A percentile compares a stretch with the other conserved stretches of the same genome.
Conservation (phyloP, 1,284 basidiomycete species). For the Puccinia sorghi region DNA sequence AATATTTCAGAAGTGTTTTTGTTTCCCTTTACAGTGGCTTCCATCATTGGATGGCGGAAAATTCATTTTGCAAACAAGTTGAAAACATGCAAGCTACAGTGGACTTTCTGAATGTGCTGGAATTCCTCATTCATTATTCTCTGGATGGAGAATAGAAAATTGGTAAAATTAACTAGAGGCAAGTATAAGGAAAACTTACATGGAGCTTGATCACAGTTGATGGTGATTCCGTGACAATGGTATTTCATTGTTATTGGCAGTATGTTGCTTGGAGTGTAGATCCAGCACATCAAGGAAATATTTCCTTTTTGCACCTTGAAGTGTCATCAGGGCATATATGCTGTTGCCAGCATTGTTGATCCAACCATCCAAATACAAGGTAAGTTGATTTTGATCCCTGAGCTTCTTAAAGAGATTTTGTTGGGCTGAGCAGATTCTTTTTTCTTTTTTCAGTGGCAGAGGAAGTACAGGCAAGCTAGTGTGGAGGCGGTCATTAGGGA, state of each 20-base stretch:
- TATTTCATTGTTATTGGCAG: background rate
- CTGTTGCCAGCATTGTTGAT: no score
- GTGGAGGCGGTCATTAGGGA: no score
- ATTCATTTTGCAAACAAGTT: constrained; percentile 17
- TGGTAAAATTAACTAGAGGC: background rate
- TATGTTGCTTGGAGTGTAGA: background rate
- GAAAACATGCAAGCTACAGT: constrained; percentile 1
- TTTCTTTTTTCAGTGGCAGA: no score
- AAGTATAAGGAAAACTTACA: no score
- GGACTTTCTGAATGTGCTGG: background rate
- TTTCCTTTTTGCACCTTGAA: background rate
- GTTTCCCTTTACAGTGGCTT: background rate
- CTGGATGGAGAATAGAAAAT: background rate
- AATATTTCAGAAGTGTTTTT: constrained; percentile 26
- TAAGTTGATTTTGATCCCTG: no score
- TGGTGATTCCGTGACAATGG: constrained; percentile 12
- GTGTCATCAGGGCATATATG: background rate
- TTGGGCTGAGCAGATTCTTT: no score
- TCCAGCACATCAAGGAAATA: constrained; percentile 17
- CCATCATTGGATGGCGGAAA: constrained; percentile 13
- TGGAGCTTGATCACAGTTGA: constrained; percentile 13
- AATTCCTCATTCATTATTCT: background rate
- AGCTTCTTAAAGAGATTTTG: no score
- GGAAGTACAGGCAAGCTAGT: no score
- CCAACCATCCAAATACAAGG: no score